Evolutionary conservation across 441 rosid genomes (phyloP), one percentile per base, ranked within the genome.

Genomic region (Codiaeum variegatum): DNA sequence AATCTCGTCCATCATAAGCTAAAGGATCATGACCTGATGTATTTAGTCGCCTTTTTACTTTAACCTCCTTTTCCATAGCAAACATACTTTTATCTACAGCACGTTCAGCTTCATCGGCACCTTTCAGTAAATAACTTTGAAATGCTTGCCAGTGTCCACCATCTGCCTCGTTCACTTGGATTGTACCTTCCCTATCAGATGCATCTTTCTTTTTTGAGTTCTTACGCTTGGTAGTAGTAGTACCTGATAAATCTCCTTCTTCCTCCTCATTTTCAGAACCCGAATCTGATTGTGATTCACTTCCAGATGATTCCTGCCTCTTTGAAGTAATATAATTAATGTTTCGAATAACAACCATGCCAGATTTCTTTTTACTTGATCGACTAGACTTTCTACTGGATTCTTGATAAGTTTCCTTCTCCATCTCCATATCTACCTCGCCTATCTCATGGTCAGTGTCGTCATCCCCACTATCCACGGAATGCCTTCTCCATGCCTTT

Each of bases 61-160:
- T 82, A 78, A 56, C 80, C 64, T 81, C 90, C 81, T 83, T 90
- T 82, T 87, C 99, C 85, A 80, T 86, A 44, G 85, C 82, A 79
- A 88, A 85, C 84, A 83, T 83, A 62, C 74, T 82, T 60, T 78
- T 81, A 65, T 85, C 81, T 55, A 52, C 73, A 62, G 64, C 81
- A 77, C 46, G 79, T 69, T 86, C 92, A 75, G 88, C 94, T 78
- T 87, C 91, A 75, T 91, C 91, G 19, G 88, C 87, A 78, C 87
- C 96, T 83, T 82, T 91, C 42, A 95, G 87, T 68, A 95, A 77
- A 71, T 59, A 84, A 71, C 73, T 88, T 84, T 95, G 98, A 87
- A 95, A 95, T 47, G 97, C 98, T 71, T 88, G 88, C 99, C 99
- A 95, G 40, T 93, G 83, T 47, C 83, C 95, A 71, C 89, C 87